Evolutionary conservation across 2,329 filamentous ascomycete genomes (phyloP), one percentile per base, ranked within the genome.

Genomic region (Nemania sp.): DNA sequence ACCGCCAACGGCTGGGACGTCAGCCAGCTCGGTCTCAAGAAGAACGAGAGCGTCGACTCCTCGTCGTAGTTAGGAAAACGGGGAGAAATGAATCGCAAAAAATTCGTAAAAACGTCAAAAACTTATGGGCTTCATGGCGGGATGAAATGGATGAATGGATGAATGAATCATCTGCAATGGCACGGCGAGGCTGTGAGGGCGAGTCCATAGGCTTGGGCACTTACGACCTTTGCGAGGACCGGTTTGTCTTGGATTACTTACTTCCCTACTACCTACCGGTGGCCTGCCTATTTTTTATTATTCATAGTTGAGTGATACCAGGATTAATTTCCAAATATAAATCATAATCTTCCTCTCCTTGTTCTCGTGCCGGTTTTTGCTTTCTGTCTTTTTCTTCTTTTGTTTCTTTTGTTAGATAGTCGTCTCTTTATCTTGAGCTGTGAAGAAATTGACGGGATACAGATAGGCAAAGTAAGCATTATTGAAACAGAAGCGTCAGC

Each of bases 1-100:
- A 81, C 87, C 70, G 78, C 77, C 25, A 81, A 94, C 60, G 92
- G 92, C 3, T 97, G 89, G 77, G 92, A 97, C 73, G 89, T 86
- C 0, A 66, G 76, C 3, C 80, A 83, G 71, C 73, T 86, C 13
- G 83, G 83, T 0, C 66, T 81, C 1, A 76, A 71, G 64, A 74
- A 71, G 57, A 74, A 71, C 0, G 73, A 76, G 48, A 69, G 62
- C 20, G 25, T 75, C 25, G 75, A 75, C 37, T 57, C 63, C 13
- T 12, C 67, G 2, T 62, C 58, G 1, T 58, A 42, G 29, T 63
- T 62, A 50, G 35, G 15, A 39, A 3, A 39, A 34, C 59, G 1
- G 62, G 60, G 32, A n/a, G n/a, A n/a, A n/a, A n/a, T n/a, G 60
- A 67, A 17, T 1, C n/a, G 25, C 21, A 53, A 34, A 61, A 62